Evolutionary conservation across 2,329 filamentous ascomycete genomes (phyloP).

Genomic region (Curvularia eragrostidis): DNA sequence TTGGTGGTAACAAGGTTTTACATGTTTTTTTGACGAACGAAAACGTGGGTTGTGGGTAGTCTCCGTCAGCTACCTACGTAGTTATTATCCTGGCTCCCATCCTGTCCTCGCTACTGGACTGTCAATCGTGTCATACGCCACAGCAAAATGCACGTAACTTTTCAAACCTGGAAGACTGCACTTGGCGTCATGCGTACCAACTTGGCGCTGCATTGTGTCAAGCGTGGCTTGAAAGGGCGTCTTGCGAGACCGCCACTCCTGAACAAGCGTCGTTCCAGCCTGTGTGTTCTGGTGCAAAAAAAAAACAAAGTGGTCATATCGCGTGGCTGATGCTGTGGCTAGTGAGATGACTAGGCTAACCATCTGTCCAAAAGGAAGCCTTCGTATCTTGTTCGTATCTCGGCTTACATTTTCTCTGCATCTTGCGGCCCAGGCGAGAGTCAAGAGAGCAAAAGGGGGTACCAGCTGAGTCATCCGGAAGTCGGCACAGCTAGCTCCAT

Average conservation of each 20-base stretch:
- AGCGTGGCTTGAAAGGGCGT: background rate
- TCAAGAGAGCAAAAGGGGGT: background rate
- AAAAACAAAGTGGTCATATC: conserved; percentile 3
- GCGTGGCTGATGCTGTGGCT: conserved; percentile 21
- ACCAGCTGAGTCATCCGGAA: conserved; percentile 16
- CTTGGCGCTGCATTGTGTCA: background rate
- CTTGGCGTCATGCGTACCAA: conserved; percentile 12
- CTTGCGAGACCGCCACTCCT: conserved; percentile 4
- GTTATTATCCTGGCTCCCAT: background rate
- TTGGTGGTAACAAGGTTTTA: background rate
- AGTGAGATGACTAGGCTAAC: conserved; percentile 1
- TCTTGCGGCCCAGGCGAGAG: background rate
- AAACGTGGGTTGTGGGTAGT: background rate
- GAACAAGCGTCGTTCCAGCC: background rate
- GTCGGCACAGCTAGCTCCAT: conserved; percentile 11
- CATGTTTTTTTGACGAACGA: background rate
- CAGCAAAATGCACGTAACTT: conserved; percentile 10
- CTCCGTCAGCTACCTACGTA: conserved; percentile 6
- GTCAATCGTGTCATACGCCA: conserved; percentile 18
- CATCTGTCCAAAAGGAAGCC: background rate
- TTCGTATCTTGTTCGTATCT: conserved; percentile 1
- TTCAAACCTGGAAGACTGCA: background rate
- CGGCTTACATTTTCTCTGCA: background rate
- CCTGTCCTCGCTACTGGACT: conserved; percentile 1
- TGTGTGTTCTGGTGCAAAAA: background rate